A percentile compares a stretch with the other conserved stretches of the same genome.
phyloP scores from a whole-genome alignment of 176 grass and related monocot genomes.

The Triticum urartu region DNA sequence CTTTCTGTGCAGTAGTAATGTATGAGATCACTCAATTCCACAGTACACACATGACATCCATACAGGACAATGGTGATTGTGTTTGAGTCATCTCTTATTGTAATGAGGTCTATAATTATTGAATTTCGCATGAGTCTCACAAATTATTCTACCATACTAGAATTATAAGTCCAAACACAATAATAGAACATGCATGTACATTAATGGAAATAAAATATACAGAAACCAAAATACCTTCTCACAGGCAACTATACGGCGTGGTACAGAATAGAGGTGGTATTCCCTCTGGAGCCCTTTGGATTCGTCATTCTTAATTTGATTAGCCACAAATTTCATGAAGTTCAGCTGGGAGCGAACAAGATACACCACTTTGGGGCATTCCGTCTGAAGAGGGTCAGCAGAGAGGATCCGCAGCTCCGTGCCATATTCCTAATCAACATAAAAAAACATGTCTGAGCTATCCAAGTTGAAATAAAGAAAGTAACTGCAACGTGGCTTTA shows the following conservation, averaged over 20 bases:
- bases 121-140: not conserved
- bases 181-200: not conserved
- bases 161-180: not conserved
- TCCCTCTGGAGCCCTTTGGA: slow-evolving; percentile 84
- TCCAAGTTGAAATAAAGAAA: not conserved
- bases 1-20: not conserved
- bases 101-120: not conserved
- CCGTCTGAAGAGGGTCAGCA: slow-evolving; percentile 68
- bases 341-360: slow-evolving; percentile 67
- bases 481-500: not conserved
- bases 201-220: not conserved
- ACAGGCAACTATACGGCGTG: slow-evolving; percentile 74
- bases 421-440: slow-evolving; percentile 64
- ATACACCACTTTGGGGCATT: slow-evolving; percentile 74
- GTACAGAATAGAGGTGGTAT: slow-evolving; percentile 85
- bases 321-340: slow-evolving; percentile 73
- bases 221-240: slow-evolving; percentile 65
- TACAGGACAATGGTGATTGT: not conserved
- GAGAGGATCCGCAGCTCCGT: slow-evolving; percentile 70
- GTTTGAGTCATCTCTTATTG: not conserved
- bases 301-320: slow-evolving; percentile 65
- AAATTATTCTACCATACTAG: slow-evolving; percentile 15
- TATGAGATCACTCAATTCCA: not conserved
- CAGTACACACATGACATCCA: not conserved
- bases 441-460: slow-evolving; percentile 21